These are phyloP conservation scores for Haplosporangium gracile DNA, from an alignment of 192 early-diverging fungal genomes.

Conservation along the genomic window DNA sequence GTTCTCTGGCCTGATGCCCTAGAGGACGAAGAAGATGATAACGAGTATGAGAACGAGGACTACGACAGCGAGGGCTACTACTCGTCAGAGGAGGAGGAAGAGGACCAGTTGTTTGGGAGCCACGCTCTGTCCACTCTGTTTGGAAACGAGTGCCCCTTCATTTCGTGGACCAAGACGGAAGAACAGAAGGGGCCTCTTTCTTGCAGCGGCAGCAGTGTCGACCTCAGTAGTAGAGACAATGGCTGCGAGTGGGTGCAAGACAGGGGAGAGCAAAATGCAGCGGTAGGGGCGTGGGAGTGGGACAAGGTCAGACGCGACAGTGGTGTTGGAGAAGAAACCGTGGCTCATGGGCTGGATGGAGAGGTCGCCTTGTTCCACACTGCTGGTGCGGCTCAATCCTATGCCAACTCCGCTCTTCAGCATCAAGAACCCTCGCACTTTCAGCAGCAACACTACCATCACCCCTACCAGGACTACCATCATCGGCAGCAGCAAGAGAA, in stretches of 20 bases:
- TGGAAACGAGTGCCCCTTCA: not conserved
- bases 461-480: not conserved
- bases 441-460: not conserved
- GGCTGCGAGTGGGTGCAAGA: not conserved
- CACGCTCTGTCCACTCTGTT: not conserved
- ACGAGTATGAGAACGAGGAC: slow-evolving; percentile 11
- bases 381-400: not conserved
- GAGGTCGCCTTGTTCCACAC: not conserved
- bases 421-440: not conserved
- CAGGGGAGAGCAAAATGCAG: slow-evolving; percentile 1
- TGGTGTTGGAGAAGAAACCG: slow-evolving; percentile 13
- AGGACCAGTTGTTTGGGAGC: not conserved
- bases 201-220: not conserved
- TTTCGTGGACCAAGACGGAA: not conserved
- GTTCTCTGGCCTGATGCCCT: slow-evolving; percentile 38
- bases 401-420: not conserved
- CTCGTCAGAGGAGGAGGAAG: not conserved
- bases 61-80: slow-evolving; percentile 7
- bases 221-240: not conserved
- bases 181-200: not conserved
- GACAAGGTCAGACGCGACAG: slow-evolving; percentile 21
- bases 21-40: slow-evolving; percentile 35
- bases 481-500: not conserved
- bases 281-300: slow-evolving; percentile 9
- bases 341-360: not conserved